These are phyloP conservation scores for Pyrrhoderma lamaoense DNA, from an alignment of 1,284 basidiomycete genomes.

Conservation along the genomic window DNA sequence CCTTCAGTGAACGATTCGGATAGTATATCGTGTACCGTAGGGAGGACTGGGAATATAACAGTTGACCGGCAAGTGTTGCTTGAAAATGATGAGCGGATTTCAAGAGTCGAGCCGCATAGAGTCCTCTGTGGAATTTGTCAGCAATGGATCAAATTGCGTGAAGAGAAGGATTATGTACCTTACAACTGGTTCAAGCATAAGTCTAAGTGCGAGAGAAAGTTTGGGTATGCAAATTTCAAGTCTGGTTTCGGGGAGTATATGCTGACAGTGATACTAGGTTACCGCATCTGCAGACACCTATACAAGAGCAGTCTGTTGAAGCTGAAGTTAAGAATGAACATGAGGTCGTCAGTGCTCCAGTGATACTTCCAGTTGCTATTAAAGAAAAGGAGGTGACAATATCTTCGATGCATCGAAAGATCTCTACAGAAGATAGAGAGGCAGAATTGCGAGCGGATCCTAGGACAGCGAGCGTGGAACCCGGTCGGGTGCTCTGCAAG, in stretches of 20 bases:
- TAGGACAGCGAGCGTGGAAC: slow-evolving; percentile 17
- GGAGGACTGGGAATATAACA: not conserved
- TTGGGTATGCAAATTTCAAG: slow-evolving; percentile 8
- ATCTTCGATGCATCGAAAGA: not conserved
- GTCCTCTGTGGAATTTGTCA: slow-evolving; percentile 16
- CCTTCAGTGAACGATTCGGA: slow-evolving; percentile 6
- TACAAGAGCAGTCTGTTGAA: not conserved
- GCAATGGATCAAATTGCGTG: slow-evolving; percentile 17
- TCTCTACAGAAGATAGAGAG: slow-evolving; percentile 17
- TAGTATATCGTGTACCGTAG: not conserved
- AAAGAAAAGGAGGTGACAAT: slow-evolving; percentile 1
- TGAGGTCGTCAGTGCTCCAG: not conserved
- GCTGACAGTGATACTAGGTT: not conserved
- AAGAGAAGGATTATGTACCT: slow-evolving; percentile 13
- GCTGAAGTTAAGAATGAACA: not conserved
- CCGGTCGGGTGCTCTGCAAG: slow-evolving; percentile 16
- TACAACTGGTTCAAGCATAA: slow-evolving; percentile 17
- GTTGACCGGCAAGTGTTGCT: slow-evolving; percentile 7
- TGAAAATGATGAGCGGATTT: slow-evolving; percentile 7
- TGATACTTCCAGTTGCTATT: no score
- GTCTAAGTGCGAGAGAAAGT: slow-evolving; percentile 12
- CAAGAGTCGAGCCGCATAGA: slow-evolving; percentile 13
- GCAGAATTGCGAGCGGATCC: slow-evolving; percentile 19
- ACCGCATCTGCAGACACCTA: not conserved
- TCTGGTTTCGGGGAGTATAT: not conserved